A percentile compares a stretch with the other conserved stretches of the same genome.
Evolutionary conservation across 768 basidiomycete species (phyloP).

Genomic region (Heimioporus sp.): DNA sequence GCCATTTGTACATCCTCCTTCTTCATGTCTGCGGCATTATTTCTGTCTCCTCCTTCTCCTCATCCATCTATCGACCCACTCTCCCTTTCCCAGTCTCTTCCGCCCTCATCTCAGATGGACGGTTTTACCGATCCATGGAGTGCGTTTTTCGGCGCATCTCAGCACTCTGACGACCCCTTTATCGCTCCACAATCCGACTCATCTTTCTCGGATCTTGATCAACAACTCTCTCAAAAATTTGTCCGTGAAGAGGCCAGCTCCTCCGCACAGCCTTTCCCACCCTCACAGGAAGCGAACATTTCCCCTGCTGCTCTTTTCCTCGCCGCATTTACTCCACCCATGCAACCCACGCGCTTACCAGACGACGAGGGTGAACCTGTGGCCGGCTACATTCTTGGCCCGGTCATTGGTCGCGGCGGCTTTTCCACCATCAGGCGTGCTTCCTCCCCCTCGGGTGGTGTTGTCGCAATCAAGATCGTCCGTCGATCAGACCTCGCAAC

Average conservation of each 20-base stretch:
- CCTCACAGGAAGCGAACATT: conserved; percentile 17
- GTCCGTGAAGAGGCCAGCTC: conserved; percentile 3
- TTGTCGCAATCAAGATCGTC: conserved; percentile 85
- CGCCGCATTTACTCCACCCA: conserved; percentile 53
- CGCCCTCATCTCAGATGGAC: conserved; percentile 8
- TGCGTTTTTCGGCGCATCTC: background rate
- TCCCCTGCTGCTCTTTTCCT: conserved; percentile 80
- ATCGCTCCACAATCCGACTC: background rate
- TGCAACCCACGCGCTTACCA: conserved; percentile 36
- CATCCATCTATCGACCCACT: background rate
- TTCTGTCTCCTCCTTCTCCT: background rate
- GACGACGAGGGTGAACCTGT: conserved; percentile 70
- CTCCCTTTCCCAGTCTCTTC: conserved; percentile 6
- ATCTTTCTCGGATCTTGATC: conserved; percentile 28
- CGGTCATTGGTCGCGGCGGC: conserved; percentile 73
- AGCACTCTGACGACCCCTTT: background rate
- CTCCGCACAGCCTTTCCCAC: conserved; percentile 4
- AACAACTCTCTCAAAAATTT: conserved; percentile 18
- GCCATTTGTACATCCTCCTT: background rate
- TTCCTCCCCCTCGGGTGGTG: conserved; percentile 56
- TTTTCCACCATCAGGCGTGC: conserved; percentile 81
- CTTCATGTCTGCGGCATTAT: conserved; percentile 6
- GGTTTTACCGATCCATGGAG: conserved; percentile 11
- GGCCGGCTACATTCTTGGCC: conserved; percentile 72
- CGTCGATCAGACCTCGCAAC: conserved; percentile 54